phyloP scores from a whole-genome alignment of 495 filamentous ascomycete genomes.

The Antarctomyces pellizariae region DNA sequence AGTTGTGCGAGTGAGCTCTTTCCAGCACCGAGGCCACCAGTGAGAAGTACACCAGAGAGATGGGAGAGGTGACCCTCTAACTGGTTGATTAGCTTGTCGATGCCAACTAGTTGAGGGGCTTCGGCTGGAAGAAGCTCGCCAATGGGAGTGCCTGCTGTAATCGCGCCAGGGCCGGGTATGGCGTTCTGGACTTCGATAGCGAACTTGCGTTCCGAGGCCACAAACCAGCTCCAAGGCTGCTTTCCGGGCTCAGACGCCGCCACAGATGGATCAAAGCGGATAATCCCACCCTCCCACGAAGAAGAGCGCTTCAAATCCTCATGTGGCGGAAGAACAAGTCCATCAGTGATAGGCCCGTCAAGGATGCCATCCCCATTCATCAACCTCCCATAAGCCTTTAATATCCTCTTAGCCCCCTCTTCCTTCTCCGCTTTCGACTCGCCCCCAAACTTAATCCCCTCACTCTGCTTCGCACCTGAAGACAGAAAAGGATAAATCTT shows the following conservation, averaged over 20 bases:
- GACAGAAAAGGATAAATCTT: conserved; percentile 59
- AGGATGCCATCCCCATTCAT: conserved; percentile 36
- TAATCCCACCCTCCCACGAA: conserved; percentile 51
- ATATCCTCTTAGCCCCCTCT: conserved; percentile 33
- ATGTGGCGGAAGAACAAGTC: conserved; percentile 39
- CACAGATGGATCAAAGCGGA: conserved; percentile 42
- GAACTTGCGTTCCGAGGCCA: conserved; percentile 50
- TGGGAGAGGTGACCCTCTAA: conserved; percentile 51
- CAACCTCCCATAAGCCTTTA: conserved; percentile 26
- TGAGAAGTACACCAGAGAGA: conserved; percentile 69
- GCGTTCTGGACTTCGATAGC: conserved; percentile 48
- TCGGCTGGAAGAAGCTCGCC: conserved; percentile 28
- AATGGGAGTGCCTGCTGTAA: conserved; percentile 20
- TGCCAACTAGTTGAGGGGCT: conserved; percentile 52
- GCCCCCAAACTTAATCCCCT: conserved; percentile 68
- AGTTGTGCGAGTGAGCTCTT: conserved; percentile 49
- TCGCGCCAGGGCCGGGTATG: conserved; percentile 32
- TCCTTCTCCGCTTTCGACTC: conserved; percentile 57
- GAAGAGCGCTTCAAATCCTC: conserved; percentile 16
- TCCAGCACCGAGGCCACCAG: conserved; percentile 70
- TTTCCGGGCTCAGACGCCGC: conserved; percentile 17
- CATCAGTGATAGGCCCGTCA: conserved; percentile 75
- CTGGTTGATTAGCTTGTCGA: conserved; percentile 51
- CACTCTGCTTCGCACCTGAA: conserved; percentile 24
- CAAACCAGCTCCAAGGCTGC: conserved; percentile 40